These are phyloP conservation scores for Rhizopus sp. DNA, from an alignment of 371 early-diverging fungal species.

Conservation along the genomic window DNA sequence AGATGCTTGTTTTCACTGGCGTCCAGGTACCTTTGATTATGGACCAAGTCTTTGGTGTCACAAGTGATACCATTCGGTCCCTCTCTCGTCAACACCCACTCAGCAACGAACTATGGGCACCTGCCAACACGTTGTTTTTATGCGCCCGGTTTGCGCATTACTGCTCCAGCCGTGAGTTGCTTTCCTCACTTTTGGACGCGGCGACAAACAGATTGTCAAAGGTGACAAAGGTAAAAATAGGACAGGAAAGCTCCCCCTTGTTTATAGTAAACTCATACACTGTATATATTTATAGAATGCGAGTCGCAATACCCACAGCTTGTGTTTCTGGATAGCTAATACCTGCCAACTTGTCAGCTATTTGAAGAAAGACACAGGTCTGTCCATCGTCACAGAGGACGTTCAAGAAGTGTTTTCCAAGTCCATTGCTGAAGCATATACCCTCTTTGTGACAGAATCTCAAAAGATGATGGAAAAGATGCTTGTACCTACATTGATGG, in stretches of 20 bases:
- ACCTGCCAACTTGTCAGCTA: constrained; percentile 72
- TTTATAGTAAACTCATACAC: neutral
- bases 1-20: constrained; percentile 88
- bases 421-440: constrained; percentile 68
- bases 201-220: constrained; percentile 55
- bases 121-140: constrained; percentile 85
- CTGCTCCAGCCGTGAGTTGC: constrained; percentile 63
- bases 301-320: constrained; percentile 24
- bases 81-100: constrained; percentile 25
- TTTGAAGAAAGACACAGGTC: constrained; percentile 75
- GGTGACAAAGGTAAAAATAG: constrained; percentile 48
- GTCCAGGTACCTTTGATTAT: constrained; percentile 67
- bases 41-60: constrained; percentile 60
- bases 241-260: constrained; percentile 10
- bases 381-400: constrained; percentile 60
- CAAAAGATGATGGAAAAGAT: constrained; percentile 60
- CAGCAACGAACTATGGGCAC: constrained; percentile 55
- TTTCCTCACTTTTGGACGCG: constrained; percentile 61
- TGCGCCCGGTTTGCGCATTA: constrained; percentile 88
- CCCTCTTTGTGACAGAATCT: constrained; percentile 58
- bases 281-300: constrained; percentile 18
- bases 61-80: constrained; percentile 21
- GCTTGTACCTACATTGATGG: constrained; percentile 70
- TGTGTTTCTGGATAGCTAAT: constrained; percentile 85
- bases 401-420: constrained; percentile 68